These are phyloP conservation scores for Coniochaeta ligniaria DNA, from an alignment of 2,329 filamentous ascomycete genomes.

Conservation along the genomic window DNA sequence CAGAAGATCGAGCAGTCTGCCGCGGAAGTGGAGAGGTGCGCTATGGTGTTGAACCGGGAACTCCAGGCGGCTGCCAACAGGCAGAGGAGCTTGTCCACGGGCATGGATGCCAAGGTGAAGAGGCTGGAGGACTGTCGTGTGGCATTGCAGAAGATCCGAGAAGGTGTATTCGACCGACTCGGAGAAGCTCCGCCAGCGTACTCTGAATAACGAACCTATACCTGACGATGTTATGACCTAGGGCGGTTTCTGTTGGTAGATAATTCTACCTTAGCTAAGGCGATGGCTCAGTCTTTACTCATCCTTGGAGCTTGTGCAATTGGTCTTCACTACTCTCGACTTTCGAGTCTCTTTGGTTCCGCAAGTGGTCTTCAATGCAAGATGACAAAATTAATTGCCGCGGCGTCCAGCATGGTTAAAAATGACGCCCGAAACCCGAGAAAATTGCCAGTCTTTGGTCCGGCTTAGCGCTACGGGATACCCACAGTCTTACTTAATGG, in stretches of 20 bases:
- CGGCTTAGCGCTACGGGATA: background rate
- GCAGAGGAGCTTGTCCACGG: background rate
- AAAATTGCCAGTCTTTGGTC: background rate
- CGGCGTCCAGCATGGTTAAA: background rate
- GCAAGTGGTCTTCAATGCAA: too few species aligned
- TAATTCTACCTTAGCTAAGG: background rate
- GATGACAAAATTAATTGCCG: background rate
- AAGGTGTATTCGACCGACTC: background rate
- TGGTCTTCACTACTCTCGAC: background rate
- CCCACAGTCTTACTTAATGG: background rate
- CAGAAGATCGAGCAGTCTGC: constrained; percentile 2
- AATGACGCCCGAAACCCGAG: background rate
- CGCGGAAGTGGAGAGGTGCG: background rate
- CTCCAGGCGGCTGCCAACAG: background rate
- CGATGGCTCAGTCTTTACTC: background rate
- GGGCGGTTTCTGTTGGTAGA: background rate
- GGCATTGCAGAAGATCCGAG: background rate
- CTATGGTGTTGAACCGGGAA: background rate
- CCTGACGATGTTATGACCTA: background rate
- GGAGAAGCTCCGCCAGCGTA: background rate
- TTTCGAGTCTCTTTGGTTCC: background rate
- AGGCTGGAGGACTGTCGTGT: background rate
- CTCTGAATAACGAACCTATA: background rate
- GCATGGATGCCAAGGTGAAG: background rate
- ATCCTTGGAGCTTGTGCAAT: background rate